Percentiles rank a stretch among this genome's conserved stretches.
These are phyloP conservation scores for Gentiana macrophylla DNA, from an alignment of 257 asterid species.

Conservation along the genomic window DNA sequence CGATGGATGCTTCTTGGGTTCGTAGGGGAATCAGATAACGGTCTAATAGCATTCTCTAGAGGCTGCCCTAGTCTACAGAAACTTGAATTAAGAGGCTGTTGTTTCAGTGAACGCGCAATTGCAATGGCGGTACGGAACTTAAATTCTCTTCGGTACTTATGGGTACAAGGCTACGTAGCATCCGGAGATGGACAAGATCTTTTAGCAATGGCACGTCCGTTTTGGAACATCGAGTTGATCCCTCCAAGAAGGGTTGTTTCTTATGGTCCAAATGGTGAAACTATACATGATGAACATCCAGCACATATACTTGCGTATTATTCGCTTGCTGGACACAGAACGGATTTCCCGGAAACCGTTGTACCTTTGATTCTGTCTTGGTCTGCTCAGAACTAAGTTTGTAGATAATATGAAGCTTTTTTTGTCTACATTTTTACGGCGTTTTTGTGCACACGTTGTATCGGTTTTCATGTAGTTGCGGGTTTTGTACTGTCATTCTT, in stretches of 20 bases:
- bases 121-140: slow-evolving; percentile 49
- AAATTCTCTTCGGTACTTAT: slow-evolving; percentile 48
- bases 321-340: slow-evolving; percentile 83
- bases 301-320: slow-evolving; percentile 84
- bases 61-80: slow-evolving; percentile 78
- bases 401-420: slow-evolving; percentile 9
- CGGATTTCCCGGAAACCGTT: slow-evolving; percentile 60
- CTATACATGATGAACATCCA: slow-evolving; percentile 37
- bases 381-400: slow-evolving; percentile 4
- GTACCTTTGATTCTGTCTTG: slow-evolving; percentile 33
- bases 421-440: background rate
- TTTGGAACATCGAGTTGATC: slow-evolving; percentile 79
- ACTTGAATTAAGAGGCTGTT: slow-evolving; percentile 78
- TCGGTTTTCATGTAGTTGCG: background rate
- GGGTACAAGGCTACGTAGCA: slow-evolving; percentile 80
- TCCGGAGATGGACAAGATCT: slow-evolving; percentile 41
- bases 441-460: slow-evolving; percentile 8
- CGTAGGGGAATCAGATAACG: slow-evolving; percentile 68
- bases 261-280: slow-evolving; percentile 13
- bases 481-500: background rate
- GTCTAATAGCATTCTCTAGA: slow-evolving; percentile 67
- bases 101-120: slow-evolving; percentile 67
- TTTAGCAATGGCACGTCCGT: slow-evolving; percentile 49
- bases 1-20: slow-evolving; percentile 92
- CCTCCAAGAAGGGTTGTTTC: slow-evolving; percentile 40